Conservation (phyloP, 2,329 filamentous ascomycete species). For the Cladophialophora exuberans region DNA sequence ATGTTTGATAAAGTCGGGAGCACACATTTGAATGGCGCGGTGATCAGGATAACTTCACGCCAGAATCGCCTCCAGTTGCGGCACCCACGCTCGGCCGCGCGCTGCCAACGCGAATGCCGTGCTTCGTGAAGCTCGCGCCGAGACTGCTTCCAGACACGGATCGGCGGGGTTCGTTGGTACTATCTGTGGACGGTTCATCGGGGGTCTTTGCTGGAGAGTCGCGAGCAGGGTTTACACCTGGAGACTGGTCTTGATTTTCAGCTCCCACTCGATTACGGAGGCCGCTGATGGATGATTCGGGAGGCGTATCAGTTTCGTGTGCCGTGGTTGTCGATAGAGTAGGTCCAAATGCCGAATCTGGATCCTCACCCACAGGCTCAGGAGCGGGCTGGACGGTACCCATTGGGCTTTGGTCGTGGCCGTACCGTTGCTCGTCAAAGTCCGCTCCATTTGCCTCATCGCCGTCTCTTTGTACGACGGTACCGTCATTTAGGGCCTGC, state of each 20-base stretch:
- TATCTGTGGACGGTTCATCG: neutral
- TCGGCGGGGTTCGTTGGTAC: neutral
- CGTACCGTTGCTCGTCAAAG: neutral
- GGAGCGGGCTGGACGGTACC: neutral
- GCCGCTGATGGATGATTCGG: neutral
- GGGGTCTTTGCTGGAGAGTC: neutral
- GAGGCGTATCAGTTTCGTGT: neutral
- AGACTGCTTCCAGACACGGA: neutral
- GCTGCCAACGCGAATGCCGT: slow-evolving; percentile 31
- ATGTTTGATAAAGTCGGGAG: no score
- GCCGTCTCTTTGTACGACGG: neutral
- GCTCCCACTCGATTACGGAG: slow-evolving; percentile 9
- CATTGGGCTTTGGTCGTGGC: slow-evolving; percentile 3
- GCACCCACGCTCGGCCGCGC: slow-evolving; percentile 29
- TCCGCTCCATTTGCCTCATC: neutral
- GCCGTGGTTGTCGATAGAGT: neutral
- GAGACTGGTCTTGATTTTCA: no score
- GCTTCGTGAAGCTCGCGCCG: slow-evolving; percentile 19
- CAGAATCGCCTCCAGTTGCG: no score
- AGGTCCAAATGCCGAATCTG: neutral
- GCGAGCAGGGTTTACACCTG: neutral
- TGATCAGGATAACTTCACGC: no score
- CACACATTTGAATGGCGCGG: no score
- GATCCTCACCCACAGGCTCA: neutral
- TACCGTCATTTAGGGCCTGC: neutral